Evolutionary conservation across 179 eudicot species (phyloP), one percentile per base, ranked within the genome.

Genomic region (Patellifolia procumbens): DNA sequence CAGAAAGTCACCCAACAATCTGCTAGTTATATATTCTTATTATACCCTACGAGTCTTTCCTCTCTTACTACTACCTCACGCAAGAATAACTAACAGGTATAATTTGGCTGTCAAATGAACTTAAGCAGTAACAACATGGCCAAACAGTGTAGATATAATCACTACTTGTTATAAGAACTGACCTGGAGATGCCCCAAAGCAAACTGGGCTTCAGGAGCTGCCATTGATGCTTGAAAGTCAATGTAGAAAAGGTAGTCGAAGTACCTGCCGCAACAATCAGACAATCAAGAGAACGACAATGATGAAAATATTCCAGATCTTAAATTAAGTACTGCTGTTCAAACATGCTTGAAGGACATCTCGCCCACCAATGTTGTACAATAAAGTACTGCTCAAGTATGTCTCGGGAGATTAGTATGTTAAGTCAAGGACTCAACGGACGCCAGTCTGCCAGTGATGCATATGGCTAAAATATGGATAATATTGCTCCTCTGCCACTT

Each of bases 161-260:
- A 55, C 19, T 13, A 71, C 26, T 3, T 32, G 24, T 17, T 9
- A 58, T 43, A 61, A 65, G 45, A 81, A 80, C 89, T 74, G 28
- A 93, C 99, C 97, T 91, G 98, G 52, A 96, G 88, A 85, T 94
- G 97, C 43, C 94, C 92, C 73, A 94, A 79, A 74, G 99, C 99
- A 80, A 78, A 79, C 76, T 93, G 99, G 48, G 98, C 94, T 72
- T 92, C 97, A 76, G 91, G 89, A 70, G 91, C 99, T 1, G 98
- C 98, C 99, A 96, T 96, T 13, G 99, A 96, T 76, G 99, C 97
- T 87, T 96, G 96, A 78, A 96, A 96, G 83, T 96, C 99, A 19
- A 93, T 89, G 83, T 88, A 93, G 74, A 93, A 93, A 68, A 91
- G 91, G 81, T 88, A 91, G 71, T 93, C 97, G 32, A 93, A 93